These are phyloP conservation scores for Xerocomus amazonicus DNA, from an alignment of 1,284 basidiomycete species.

Conservation along the genomic window DNA sequence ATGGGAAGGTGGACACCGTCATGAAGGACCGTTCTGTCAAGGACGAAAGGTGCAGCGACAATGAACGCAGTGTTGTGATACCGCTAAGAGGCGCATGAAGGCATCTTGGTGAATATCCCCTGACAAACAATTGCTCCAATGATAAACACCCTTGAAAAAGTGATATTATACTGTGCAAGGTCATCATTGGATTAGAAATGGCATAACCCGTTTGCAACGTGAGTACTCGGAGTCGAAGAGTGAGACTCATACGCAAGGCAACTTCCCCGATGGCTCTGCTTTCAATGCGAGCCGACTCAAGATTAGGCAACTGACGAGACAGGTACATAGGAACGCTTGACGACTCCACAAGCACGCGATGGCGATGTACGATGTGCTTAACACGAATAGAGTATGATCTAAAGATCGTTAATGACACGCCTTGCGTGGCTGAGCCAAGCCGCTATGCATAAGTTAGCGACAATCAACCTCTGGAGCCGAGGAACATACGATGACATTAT, in stretches of 20 bases:
- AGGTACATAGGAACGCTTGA: slow-evolving; percentile 23
- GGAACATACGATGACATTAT: slow-evolving; percentile 12
- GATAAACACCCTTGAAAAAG: slow-evolving; percentile 27
- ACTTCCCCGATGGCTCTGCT: slow-evolving; percentile 33
- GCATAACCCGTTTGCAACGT: slow-evolving; percentile 41
- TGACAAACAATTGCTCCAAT: slow-evolving; percentile 42
- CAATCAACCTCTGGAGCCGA: background rate
- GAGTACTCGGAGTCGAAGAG: slow-evolving; percentile 37
- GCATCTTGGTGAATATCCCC: slow-evolving; percentile 41
- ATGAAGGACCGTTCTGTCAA: slow-evolving; percentile 41
- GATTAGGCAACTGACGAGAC: slow-evolving; percentile 32
- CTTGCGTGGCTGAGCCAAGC: slow-evolving; percentile 10
- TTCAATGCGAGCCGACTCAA: slow-evolving; percentile 40
- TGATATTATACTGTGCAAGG: slow-evolving; percentile 30
- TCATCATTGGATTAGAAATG: slow-evolving; percentile 6
- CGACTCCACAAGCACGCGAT: slow-evolving; percentile 29
- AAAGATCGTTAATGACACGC: slow-evolving; percentile 33
- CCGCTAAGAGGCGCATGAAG: slow-evolving; percentile 37
- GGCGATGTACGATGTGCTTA: slow-evolving; percentile 41
- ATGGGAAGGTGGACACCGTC: slow-evolving; percentile 41
- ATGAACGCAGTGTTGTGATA: slow-evolving; percentile 38
- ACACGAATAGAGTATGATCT: slow-evolving; percentile 45
- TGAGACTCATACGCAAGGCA: slow-evolving; percentile 34
- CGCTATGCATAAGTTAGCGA: slow-evolving; percentile 10
- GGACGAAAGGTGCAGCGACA: slow-evolving; percentile 46